Base-by-base conservation (phyloP, 495 filamentous ascomycete species). In the Penicillium coffeae region DNA sequence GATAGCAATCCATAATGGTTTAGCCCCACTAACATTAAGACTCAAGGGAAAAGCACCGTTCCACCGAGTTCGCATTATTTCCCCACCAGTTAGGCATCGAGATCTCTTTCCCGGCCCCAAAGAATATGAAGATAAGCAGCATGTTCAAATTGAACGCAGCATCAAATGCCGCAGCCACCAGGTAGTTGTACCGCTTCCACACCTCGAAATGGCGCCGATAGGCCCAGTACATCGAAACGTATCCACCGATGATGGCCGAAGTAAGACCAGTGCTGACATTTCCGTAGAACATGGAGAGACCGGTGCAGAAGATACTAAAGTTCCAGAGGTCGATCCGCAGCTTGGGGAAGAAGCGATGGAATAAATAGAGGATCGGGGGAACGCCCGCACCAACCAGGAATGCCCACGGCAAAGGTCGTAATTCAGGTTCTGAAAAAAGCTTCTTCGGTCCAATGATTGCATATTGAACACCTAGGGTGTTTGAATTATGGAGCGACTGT, bases 21-120 rank as follows among this genome's bases (percentile, higher is more conserved):
- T 65, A 68, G 41, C 64, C 63, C 40, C 64, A 47, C 42, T 30
- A 5, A 40, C 6, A 21, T 45, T 19, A 53, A 27, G 44, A 54
- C 52, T 65, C 46, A 45, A 64, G 37, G 16, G 65, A 56, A 59
- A 70, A 67, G 46, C 64, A 70, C 39, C 64, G 48, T 42, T 67
- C 66, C n/a, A 69, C 60, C 21, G 64, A 65, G 14, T 52, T 50
- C 25, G 42, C 41, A 48, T 64, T 66, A 48, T 82, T 81, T 2
- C 77, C 78, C 76, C 78, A 82, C 79, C 78, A 81, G 38, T 75
- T 60, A 22, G 77, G 75, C 78, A 81, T 80, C 21, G 60, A 66
- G 8, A 80, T 61, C 35, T 73, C 65, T 63, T 74, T 80, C 0
- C 70, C 76, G 12, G 72, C 66, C 0, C 74, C 73, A 39, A 81